Base-by-base conservation (phyloP, 345 rosid genomes). In the Geranium brycei region DNA sequence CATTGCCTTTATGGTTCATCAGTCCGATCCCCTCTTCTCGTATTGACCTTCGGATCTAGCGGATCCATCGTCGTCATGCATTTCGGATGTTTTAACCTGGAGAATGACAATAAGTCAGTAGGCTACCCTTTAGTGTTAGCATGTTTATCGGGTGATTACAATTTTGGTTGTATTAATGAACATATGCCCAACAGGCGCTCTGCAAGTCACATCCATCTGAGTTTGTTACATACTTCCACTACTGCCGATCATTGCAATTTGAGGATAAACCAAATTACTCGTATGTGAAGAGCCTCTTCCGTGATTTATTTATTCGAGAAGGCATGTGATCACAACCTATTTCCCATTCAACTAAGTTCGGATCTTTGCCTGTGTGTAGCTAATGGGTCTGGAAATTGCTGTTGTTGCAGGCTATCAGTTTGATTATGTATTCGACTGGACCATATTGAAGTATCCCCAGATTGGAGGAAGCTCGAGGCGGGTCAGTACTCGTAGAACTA, bases 231-330 rank as follows among this genome's bases (percentile, higher is more conserved):
- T 93, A 90, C 75, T 93, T 93, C 74, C 96, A 93, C 66, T 93
- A 88, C 66, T 90, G 96, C 59, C 97, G 99, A 31, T 82, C 99
- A 16, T 71, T 93, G 82, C 84, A 87, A 61, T 95, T 95, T 76
- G 99, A 95, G 72, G 96, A 91, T 76, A 88, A 88, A 78, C 97
- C 99, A 15, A 97, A 95, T 74, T 91, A 91, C 80, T 82, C 97
- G 51, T 93, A 90, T 72, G 79, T 93, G 82, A 85, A 85, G 82
- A 83, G 96, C 76, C 91, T 93, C 47, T 93, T 93, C 73, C 80
- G 96, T 18, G 99, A 93, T 64, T 83, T 93, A 66, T 93, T 93
- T 73, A 90, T 88, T 71, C 84, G 91, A 64, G 99, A 88, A 86
- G 87, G 99, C 41, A 35, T 7, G 41, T 28, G 14, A 15, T 18